phyloP scores from a whole-genome alignment of 805 yeast genomes.

The Wickerhamomyces canadensis region DNA sequence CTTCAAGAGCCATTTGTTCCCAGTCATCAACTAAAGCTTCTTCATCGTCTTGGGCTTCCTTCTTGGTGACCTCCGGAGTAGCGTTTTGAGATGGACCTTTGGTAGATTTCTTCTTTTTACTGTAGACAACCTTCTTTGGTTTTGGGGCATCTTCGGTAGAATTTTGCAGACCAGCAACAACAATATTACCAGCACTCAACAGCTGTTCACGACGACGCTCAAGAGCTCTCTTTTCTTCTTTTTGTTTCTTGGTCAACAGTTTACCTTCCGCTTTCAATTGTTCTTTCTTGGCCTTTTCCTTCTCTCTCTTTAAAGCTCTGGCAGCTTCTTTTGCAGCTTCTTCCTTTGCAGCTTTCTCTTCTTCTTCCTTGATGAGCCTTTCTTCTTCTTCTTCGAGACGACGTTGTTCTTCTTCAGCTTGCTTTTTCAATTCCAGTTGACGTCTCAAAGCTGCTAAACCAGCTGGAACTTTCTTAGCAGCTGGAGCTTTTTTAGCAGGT shows the following conservation, averaged over 20 bases:
- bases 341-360: slow-evolving; percentile 39
- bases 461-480: slow-evolving; percentile 78
- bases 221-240: slow-evolving; percentile 78
- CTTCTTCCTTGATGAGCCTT: slow-evolving; percentile 40
- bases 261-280: slow-evolving; percentile 96
- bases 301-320: slow-evolving; percentile 69
- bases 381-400: slow-evolving; percentile 74
- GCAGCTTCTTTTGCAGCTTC: slow-evolving; percentile 50
- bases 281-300: slow-evolving; percentile 80
- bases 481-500: slow-evolving; percentile 39
- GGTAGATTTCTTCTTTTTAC: slow-evolving; percentile 58
- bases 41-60: slow-evolving; percentile 26
- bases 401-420: slow-evolving; percentile 77
- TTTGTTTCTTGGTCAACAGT: slow-evolving; percentile 87
- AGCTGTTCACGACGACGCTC: slow-evolving; percentile 89
- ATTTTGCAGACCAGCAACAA: slow-evolving; percentile 64
- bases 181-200: slow-evolving; percentile 65
- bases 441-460: slow-evolving; percentile 87
- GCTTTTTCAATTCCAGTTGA: slow-evolving; percentile 85
- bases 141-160: slow-evolving; percentile 28
- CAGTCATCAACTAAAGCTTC: slow-evolving; percentile 74
- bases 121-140: slow-evolving; percentile 65
- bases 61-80: slow-evolving; percentile 20
- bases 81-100: slow-evolving; percentile 20
- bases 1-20: slow-evolving; percentile 67